A percentile compares a stretch with the other conserved stretches of the same genome.
Conservation (phyloP, 169 alveolate species). For the Cryptosporidium viatorum region DNA sequence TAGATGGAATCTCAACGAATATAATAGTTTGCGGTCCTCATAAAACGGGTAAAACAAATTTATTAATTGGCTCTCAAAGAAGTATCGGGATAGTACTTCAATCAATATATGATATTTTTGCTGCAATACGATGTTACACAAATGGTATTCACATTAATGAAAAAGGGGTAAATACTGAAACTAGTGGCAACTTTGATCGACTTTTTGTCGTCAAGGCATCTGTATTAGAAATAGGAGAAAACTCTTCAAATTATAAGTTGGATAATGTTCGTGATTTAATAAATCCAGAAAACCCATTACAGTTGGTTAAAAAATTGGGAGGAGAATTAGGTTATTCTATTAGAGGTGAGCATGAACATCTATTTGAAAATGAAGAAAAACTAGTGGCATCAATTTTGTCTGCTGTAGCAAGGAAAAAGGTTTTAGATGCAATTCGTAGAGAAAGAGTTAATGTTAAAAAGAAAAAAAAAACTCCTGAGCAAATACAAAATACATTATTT, state of each 20-base stretch:
- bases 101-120: constrained; percentile 57
- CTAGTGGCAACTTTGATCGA: constrained; percentile 54
- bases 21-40: constrained; percentile 70
- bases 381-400: constrained; percentile 50
- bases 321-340: constrained; percentile 62
- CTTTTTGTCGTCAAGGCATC: constrained; percentile 74
- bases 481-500: constrained; percentile 35
- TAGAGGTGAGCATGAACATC: constrained; percentile 57
- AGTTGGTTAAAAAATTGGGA: constrained; percentile 18
- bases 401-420: constrained; percentile 68
- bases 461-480: constrained; percentile 48
- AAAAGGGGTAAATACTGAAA: constrained; percentile 26
- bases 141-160: constrained; percentile 46
- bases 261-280: constrained; percentile 70
- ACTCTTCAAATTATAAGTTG: constrained; percentile 23
- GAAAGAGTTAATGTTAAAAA: constrained; percentile 1
- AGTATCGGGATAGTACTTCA: constrained; percentile 70
- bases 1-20: constrained; percentile 71
- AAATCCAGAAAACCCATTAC: constrained; percentile 71
- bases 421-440: constrained; percentile 46
- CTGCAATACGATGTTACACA: constrained; percentile 66
- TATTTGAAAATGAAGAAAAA: constrained; percentile 73
- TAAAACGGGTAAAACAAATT: constrained; percentile 62
- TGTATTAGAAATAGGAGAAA: constrained; percentile 66
- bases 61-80: constrained; percentile 65